phyloP scores from a whole-genome alignment of 1,139 yeast species.

The Wickerhamiella infanticola region DNA sequence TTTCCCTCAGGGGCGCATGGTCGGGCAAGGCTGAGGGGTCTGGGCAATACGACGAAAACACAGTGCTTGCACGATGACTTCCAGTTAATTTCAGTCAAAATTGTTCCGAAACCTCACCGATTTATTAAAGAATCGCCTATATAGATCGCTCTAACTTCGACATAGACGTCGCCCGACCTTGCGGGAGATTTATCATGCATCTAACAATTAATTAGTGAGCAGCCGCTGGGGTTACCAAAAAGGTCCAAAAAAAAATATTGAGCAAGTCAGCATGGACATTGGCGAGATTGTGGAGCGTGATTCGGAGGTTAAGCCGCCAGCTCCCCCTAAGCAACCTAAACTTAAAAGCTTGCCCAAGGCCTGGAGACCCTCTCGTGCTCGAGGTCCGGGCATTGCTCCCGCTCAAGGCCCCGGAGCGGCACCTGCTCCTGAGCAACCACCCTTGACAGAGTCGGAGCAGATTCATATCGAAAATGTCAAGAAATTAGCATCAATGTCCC shows the following conservation, averaged over 20 bases:
- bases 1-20: too few relatives aligned
- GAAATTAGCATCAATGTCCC: constrained; percentile 45
- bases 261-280: constrained; percentile 22
- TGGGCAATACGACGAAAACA: background rate
- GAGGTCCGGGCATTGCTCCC: background rate
- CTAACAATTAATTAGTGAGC: too few relatives aligned
- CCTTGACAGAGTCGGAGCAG: constrained; percentile 41
- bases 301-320: constrained; percentile 5
- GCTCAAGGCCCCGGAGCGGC: constrained; percentile 5
- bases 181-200: too few relatives aligned
- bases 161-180: too few relatives aligned
- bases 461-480: constrained; percentile 67
- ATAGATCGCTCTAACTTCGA: too few relatives aligned
- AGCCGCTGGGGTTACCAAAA: too few relatives aligned
- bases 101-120: too few relatives aligned
- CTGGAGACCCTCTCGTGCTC: background rate
- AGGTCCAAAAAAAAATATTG: too few relatives aligned
- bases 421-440: constrained; percentile 5
- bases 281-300: constrained; percentile 61
- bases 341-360: constrained; percentile 2
- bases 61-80: too few relatives aligned
- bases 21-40: too few relatives aligned
- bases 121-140: too few relatives aligned
- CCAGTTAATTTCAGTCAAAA: too few relatives aligned
- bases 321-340: constrained; percentile 7